These are phyloP conservation scores for Penicillium hordei DNA, from an alignment of 2,329 filamentous ascomycete species.

Conservation along the genomic window DNA sequence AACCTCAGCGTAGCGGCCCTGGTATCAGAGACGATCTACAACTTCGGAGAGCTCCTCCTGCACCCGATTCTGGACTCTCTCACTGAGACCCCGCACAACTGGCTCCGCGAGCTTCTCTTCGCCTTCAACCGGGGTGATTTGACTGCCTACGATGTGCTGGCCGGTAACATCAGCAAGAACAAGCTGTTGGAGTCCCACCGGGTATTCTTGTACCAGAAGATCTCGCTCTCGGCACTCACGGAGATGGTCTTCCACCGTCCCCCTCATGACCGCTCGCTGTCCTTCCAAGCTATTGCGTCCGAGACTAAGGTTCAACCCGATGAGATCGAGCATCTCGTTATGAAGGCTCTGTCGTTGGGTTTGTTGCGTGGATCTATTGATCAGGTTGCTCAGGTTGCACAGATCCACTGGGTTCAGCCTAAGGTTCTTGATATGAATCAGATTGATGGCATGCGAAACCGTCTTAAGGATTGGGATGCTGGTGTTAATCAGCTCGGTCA, in stretches of 20 bases:
- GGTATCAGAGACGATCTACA: conserved; percentile 95
- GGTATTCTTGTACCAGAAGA: conserved; percentile 91
- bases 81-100: conserved; percentile 70
- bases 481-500: conserved; percentile 95
- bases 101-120: conserved; percentile 93
- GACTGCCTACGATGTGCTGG: conserved; percentile 78
- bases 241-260: conserved; percentile 95
- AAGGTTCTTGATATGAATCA: conserved; percentile 96
- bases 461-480: conserved; percentile 90
- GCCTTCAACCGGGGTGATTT: conserved; percentile 97
- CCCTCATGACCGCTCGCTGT: conserved; percentile 92
- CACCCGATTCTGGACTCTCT: conserved; percentile 93
- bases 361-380: conserved; percentile 90
- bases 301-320: conserved; percentile 90
- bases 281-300: conserved; percentile 79
- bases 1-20: conserved; percentile 90
- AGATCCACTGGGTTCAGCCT: conserved; percentile 98
- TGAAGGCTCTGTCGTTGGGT: conserved; percentile 97
- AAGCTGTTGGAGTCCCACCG: conserved; percentile 75
- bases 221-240: conserved; percentile 91
- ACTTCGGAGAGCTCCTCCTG: conserved; percentile 97
- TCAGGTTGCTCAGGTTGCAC: conserved; percentile 88
- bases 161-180: conserved; percentile 77
- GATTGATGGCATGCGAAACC: conserved; percentile 85
- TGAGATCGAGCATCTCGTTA: conserved; percentile 96